Percentiles rank a stretch among this genome's conserved stretches.
These are phyloP conservation scores for Chlamydomonas sp. DNA, from an alignment of 139 green algal species.

Conservation along the genomic window DNA sequence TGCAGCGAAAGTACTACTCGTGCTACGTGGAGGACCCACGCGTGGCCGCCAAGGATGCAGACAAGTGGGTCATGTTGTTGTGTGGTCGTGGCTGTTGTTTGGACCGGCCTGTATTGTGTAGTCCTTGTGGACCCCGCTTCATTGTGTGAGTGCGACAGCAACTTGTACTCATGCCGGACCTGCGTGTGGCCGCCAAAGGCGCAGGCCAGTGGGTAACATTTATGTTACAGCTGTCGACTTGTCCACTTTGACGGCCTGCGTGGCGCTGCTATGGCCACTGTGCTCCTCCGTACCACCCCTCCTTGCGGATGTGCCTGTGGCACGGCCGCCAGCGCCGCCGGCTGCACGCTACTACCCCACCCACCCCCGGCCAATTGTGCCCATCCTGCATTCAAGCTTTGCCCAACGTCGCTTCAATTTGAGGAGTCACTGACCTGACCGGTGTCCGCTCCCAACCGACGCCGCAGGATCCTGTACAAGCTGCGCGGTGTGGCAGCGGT, in stretches of 20 bases:
- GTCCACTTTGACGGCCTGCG: too few species aligned
- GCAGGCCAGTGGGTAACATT: constrained; percentile 14
- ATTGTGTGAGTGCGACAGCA: neutral
- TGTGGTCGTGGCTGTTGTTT: neutral
- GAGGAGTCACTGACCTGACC: too few species aligned
- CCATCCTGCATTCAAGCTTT: neutral
- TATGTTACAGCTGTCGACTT: neutral
- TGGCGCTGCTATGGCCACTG: too few species aligned
- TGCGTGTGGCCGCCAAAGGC: constrained; percentile 29
- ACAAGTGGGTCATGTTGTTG: constrained; percentile 1
- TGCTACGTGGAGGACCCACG: constrained; percentile 36
- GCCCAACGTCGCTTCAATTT: too few species aligned
- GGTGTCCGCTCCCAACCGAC: too few species aligned
- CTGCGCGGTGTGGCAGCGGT: constrained; percentile 2
- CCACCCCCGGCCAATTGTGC: neutral
- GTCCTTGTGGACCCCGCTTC: too few species aligned
- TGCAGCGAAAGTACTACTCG: constrained; percentile 49
- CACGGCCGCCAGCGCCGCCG: too few species aligned
- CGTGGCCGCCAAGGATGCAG: constrained; percentile 39
- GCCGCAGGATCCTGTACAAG: constrained; percentile 44
- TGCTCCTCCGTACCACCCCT: too few species aligned
- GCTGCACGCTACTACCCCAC: too few species aligned
- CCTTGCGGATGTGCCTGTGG: too few species aligned
- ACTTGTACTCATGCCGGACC: constrained; percentile 30
- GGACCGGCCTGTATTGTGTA: too few species aligned